phyloP scores from a whole-genome alignment of 192 early-diverging fungal genomes.

The Spizellomyces punctatus region DNA sequence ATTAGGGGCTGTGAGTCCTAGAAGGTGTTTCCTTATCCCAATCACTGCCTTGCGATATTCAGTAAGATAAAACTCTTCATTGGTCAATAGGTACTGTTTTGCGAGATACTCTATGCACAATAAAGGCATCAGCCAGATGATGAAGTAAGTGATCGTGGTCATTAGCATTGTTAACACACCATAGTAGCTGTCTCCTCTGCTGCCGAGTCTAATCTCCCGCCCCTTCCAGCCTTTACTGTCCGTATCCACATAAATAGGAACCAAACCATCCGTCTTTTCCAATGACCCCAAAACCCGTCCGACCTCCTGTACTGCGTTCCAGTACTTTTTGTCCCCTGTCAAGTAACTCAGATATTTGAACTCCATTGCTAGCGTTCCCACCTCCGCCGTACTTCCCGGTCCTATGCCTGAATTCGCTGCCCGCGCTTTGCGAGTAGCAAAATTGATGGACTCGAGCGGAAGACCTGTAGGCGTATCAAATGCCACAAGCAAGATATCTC shows the following conservation, averaged over 20 bases:
- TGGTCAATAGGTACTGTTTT: conserved; percentile 84
- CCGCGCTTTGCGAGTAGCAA: conserved; percentile 11
- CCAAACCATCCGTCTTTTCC: conserved; percentile 63
- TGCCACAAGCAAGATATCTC: conserved; percentile 67
- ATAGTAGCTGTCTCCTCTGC: conserved; percentile 89
- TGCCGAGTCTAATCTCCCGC: conserved; percentile 71
- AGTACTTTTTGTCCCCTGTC: conserved; percentile 71
- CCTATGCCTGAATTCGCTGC: conserved; percentile 17
- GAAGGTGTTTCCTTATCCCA: conserved; percentile 69
- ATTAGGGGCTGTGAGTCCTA: conserved; percentile 59
- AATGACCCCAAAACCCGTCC: conserved; percentile 54
- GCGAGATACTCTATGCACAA: conserved; percentile 76
- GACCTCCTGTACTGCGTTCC: conserved; percentile 69
- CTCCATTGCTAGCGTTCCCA: conserved; percentile 79
- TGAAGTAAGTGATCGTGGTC: conserved; percentile 3
- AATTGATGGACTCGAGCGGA: conserved; percentile 52
- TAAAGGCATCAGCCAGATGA: neutral
- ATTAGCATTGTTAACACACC: conserved; percentile 44
- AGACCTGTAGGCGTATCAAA: conserved; percentile 69
- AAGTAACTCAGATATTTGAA: conserved; percentile 79
- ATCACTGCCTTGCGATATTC: conserved; percentile 67
- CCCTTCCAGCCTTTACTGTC: conserved; percentile 60
- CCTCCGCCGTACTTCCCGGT: conserved; percentile 27
- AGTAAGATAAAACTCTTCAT: conserved; percentile 61
- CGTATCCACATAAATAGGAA: conserved; percentile 73